phyloP scores from a whole-genome alignment of 257 asterid species.

The Nicotiana benthamiana region DNA sequence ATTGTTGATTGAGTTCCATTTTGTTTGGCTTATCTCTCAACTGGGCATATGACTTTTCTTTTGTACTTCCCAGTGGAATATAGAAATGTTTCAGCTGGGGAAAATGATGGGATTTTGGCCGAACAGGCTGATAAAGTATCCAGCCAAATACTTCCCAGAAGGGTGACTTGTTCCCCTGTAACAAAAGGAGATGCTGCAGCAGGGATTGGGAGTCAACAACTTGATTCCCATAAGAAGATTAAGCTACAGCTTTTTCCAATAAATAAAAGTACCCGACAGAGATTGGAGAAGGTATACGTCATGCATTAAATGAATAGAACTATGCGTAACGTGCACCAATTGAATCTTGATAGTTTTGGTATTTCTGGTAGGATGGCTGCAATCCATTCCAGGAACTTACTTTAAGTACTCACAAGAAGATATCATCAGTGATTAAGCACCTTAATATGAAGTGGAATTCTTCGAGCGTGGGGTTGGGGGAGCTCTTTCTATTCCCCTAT shows the following conservation, averaged over 20 bases:
- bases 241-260: constrained; percentile 86
- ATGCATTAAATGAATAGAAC: background rate
- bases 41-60: background rate
- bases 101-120: background rate
- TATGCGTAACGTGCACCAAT: background rate
- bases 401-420: constrained; percentile 58
- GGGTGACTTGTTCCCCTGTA: constrained; percentile 19
- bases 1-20: background rate
- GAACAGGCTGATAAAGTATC: background rate
- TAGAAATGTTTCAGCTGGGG: background rate
- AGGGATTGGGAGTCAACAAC: constrained; percentile 25
- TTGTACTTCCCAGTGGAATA: constrained; percentile 1
- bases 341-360: constrained; percentile 2
- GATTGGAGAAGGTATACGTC: constrained; percentile 59
- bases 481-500: constrained; percentile 67
- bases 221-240: constrained; percentile 47
- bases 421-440: constrained; percentile 79
- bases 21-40: background rate
- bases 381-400: constrained; percentile 88
- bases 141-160: constrained; percentile 4
- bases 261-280: constrained; percentile 39
- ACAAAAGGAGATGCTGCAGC: constrained; percentile 19
- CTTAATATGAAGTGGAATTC: constrained; percentile 67
- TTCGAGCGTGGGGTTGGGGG: constrained; percentile 38
- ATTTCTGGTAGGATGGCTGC: constrained; percentile 55